These are phyloP conservation scores for Paramecium sexaurelia DNA, from an alignment of 73 alveolate species.

Conservation along the genomic window DNA sequence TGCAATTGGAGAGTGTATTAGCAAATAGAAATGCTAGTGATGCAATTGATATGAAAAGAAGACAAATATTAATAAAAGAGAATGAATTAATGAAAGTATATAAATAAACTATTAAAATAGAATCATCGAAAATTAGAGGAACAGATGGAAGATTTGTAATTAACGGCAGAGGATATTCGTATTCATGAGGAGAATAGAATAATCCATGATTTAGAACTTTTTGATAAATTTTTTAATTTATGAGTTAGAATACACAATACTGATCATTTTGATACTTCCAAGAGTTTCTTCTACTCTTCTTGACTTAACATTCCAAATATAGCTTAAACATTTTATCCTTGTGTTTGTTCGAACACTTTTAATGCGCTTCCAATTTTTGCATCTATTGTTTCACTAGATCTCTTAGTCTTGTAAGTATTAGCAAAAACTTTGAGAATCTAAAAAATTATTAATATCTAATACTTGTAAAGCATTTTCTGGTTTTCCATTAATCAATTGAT, in stretches of 20 bases:
- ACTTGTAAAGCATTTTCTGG: slow-evolving; percentile 45
- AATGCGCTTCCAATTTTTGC: background rate
- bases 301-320: background rate
- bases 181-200: background rate
- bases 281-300: slow-evolving; percentile 51
- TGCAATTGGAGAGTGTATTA: slow-evolving; percentile 41
- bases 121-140: background rate
- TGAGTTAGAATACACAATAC: slow-evolving; percentile 16
- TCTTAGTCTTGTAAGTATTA: slow-evolving; percentile 19
- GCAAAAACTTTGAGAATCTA: slow-evolving; percentile 41
- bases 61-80: background rate
- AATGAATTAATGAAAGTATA: background rate
- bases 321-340: background rate
- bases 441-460: background rate
- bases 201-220: background rate
- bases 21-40: background rate
- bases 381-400: slow-evolving; percentile 6
- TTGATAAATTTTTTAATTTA: background rate
- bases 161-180: background rate
- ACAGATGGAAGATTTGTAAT: background rate
- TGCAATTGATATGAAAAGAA: background rate
- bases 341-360: background rate
- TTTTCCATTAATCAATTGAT: slow-evolving; percentile 14
- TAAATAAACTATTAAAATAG: background rate
- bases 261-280: slow-evolving; percentile 16